phyloP scores from a whole-genome alignment of 2,329 filamentous ascomycete species.

The Alternaria rosae region DNA sequence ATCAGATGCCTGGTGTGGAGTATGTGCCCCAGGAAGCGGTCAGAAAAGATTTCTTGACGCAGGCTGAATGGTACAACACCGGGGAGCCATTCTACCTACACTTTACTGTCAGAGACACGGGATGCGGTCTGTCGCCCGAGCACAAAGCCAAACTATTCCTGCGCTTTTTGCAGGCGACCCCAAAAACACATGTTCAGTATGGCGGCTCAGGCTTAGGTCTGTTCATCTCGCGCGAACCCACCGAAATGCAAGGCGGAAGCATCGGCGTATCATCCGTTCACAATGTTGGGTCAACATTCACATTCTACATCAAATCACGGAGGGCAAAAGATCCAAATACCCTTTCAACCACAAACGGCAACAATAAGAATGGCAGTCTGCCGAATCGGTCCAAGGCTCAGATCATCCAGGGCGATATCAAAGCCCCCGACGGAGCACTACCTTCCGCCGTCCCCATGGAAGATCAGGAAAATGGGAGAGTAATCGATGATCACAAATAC shows the following conservation, averaged over 20 bases:
- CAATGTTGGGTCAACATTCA: conserved; percentile 33
- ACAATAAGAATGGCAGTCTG: not conserved
- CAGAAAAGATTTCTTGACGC: not conserved
- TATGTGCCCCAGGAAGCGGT: conserved; percentile 12
- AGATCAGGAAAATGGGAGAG: not conserved
- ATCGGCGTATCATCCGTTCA: conserved; percentile 31
- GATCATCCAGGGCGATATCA: not conserved
- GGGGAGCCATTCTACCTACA: conserved; percentile 17
- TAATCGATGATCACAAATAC: not conserved
- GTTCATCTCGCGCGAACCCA: conserved; percentile 37
- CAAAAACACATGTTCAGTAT: conserved; percentile 35
- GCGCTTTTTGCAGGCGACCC: conserved; percentile 35
- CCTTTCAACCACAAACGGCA: not conserved
- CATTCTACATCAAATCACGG: conserved; percentile 33
- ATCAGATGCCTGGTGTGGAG: conserved; percentile 4
- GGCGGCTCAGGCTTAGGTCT: conserved; percentile 31
- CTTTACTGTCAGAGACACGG: conserved; percentile 15
- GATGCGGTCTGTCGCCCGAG: conserved; percentile 15
- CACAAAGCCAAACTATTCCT: conserved; percentile 26
- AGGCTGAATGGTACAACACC: conserved; percentile 5
- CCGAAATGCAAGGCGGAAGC: conserved; percentile 35
- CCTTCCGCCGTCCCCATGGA: not conserved
- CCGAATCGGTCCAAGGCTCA: not conserved
- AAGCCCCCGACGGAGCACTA: not conserved
- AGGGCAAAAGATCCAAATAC: not conserved